These are phyloP conservation scores for Ophiosphaerella herpotricha DNA, from an alignment of 2,329 filamentous ascomycete species.

Conservation along the genomic window DNA sequence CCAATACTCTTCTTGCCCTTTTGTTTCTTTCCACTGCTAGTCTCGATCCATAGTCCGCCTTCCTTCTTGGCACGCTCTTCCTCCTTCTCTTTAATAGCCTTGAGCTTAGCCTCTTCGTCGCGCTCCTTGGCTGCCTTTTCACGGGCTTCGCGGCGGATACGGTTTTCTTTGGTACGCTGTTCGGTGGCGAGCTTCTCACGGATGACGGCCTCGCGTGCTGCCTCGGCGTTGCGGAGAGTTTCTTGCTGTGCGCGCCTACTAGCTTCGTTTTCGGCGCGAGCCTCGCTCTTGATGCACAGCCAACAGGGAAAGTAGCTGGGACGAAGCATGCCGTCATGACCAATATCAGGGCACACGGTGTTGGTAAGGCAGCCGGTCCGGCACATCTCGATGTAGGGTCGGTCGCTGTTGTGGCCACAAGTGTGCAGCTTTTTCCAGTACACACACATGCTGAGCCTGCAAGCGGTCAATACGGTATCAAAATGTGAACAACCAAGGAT, in stretches of 20 bases:
- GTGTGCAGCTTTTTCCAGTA: conserved; percentile 34
- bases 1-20: conserved; percentile 14
- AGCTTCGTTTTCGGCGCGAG: conserved; percentile 14
- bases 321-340: conserved; percentile 11
- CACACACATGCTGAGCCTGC: conserved; percentile 23
- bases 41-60: conserved; percentile 28
- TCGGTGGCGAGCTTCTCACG: conserved; percentile 15
- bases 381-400: conserved; percentile 31
- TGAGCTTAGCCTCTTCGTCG: conserved; percentile 16
- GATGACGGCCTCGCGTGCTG: conserved; percentile 12
- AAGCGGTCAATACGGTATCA: background rate
- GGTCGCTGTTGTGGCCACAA: conserved; percentile 22
- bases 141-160: conserved; percentile 24
- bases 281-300: conserved; percentile 23
- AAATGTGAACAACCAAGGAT: background rate
- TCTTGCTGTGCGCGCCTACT: conserved; percentile 3
- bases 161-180: conserved; percentile 21
- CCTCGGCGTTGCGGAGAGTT: conserved; percentile 8
- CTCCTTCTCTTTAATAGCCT: conserved; percentile 18
- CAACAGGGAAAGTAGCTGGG: conserved; percentile 30
- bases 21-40: conserved; percentile 16
- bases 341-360: conserved; percentile 22
- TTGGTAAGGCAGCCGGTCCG: conserved; percentile 23
- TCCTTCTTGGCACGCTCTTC: conserved; percentile 20
- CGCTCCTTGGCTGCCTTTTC: conserved; percentile 28